A percentile compares a stretch with the other conserved stretches of the same genome.
These are phyloP conservation scores for Colletotrichum horii DNA, from an alignment of 2,329 filamentous ascomycete species.

Conservation along the genomic window DNA sequence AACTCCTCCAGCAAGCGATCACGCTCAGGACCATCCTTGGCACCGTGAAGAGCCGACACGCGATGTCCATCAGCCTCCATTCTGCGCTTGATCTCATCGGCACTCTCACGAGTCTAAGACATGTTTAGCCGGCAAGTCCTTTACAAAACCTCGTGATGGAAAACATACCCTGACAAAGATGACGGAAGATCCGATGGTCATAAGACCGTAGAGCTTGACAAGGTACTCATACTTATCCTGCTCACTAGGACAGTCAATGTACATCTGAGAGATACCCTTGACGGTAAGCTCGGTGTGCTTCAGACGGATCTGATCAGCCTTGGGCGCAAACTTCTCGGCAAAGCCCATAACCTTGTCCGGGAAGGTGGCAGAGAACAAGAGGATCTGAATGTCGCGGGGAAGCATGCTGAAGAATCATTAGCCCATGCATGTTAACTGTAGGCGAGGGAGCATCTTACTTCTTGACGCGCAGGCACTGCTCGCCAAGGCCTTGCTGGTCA, in stretches of 20 bases:
- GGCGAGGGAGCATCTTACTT: slow-evolving; percentile 52
- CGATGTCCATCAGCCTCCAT: slow-evolving; percentile 92
- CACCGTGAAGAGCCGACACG: slow-evolving; percentile 88
- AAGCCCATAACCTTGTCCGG: slow-evolving; percentile 86
- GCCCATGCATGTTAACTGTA: slow-evolving; percentile 10
- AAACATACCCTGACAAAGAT: slow-evolving; percentile 87
- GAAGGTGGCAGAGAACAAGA: slow-evolving; percentile 95
- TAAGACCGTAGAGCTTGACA: slow-evolving; percentile 91
- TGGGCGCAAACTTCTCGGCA: slow-evolving; percentile 82
- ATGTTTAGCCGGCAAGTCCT: not conserved
- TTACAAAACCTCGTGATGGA: not conserved
- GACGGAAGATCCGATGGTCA: slow-evolving; percentile 96
- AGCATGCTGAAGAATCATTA: slow-evolving; percentile 64
- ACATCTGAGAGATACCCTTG: slow-evolving; percentile 96
- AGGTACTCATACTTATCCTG: slow-evolving; percentile 86
- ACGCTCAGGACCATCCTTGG: slow-evolving; percentile 81
- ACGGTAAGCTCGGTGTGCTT: slow-evolving; percentile 93
- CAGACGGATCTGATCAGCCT: slow-evolving; percentile 85
- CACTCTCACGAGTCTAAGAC: slow-evolving; percentile 79
- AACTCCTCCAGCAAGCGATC: slow-evolving; percentile 87
- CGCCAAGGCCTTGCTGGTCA: slow-evolving; percentile 91
- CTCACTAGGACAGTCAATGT: slow-evolving; percentile 87
- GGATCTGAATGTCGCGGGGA: slow-evolving; percentile 78
- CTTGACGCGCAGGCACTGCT: slow-evolving; percentile 93
- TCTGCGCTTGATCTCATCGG: slow-evolving; percentile 80